These are phyloP conservation scores for Colletotrichum limetticola DNA, from an alignment of 2,329 filamentous ascomycete species.

Conservation along the genomic window DNA sequence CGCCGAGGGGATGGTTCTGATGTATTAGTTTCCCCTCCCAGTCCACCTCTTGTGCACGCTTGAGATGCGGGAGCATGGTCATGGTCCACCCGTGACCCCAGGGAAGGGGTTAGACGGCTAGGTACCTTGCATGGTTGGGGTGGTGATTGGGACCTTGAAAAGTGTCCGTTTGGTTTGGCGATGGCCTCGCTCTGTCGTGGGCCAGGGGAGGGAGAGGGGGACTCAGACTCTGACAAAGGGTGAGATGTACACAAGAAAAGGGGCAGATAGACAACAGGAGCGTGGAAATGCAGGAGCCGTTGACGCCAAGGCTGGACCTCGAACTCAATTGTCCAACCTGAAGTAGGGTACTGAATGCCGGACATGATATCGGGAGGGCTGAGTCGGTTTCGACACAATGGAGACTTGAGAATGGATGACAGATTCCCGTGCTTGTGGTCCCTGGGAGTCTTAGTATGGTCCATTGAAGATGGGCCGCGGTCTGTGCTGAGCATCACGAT, in stretches of 20 bases:
- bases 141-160: background rate
- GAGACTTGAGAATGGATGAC: constrained; percentile 12
- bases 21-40: background rate
- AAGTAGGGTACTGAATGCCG: constrained; percentile 2
- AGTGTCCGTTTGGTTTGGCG: constrained; percentile 20
- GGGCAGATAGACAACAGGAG: background rate
- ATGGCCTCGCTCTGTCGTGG: constrained; percentile 24
- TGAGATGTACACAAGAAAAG: background rate
- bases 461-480: background rate
- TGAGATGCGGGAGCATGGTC: background rate
- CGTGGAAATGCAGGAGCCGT: background rate
- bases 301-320: constrained; percentile 17
- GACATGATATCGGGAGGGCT: constrained; percentile 12
- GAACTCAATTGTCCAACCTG: constrained; percentile 17
- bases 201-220: constrained; percentile 1
- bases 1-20: background rate
- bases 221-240: constrained; percentile 2
- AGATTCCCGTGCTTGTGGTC: constrained; percentile 8
- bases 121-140: background rate
- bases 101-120: background rate
- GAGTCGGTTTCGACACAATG: constrained; percentile 27
- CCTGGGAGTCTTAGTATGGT: background rate
- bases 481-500: constrained; percentile 1
- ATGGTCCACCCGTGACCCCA: background rate
- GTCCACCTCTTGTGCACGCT: background rate